Conservation (phyloP, 192 early-diverging fungal species). For the Umbelopsis vinacea region DNA sequence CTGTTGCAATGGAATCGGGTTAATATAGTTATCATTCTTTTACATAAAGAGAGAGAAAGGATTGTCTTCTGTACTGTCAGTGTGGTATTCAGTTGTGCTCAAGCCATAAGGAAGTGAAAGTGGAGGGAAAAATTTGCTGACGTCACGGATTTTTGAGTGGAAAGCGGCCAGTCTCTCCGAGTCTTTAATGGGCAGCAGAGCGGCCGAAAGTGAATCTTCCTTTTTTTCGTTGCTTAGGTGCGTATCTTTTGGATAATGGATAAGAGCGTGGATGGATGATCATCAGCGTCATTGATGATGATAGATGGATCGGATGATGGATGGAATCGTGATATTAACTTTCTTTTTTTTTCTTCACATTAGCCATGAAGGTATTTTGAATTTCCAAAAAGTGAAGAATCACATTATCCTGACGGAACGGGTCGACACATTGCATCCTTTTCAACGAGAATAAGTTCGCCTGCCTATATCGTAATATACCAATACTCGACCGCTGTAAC, state of each 20-base stretch:
- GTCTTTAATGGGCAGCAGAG: not conserved
- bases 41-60: not conserved
- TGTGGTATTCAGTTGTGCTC: not conserved
- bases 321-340: not conserved
- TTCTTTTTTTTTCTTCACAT: not conserved
- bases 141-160: not conserved
- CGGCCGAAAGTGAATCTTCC: constrained; percentile 9
- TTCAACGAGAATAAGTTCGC: no score
- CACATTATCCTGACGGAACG: not conserved
- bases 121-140: not conserved
- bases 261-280: not conserved
- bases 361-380: constrained; percentile 22
- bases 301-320: not conserved
- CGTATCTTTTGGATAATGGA: not conserved
- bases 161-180: no score
- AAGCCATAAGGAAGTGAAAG: not conserved
- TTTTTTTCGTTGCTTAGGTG: constrained; percentile 24
- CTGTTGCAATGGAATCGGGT: constrained; percentile 41
- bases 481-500: no score
- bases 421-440: not conserved
- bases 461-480: no score
- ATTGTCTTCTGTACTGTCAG: no score
- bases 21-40: constrained; percentile 16
- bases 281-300: not conserved
- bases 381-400: not conserved